These are phyloP conservation scores for Corymbia maculata DNA, from an alignment of 345 rosid species.

Conservation along the genomic window DNA sequence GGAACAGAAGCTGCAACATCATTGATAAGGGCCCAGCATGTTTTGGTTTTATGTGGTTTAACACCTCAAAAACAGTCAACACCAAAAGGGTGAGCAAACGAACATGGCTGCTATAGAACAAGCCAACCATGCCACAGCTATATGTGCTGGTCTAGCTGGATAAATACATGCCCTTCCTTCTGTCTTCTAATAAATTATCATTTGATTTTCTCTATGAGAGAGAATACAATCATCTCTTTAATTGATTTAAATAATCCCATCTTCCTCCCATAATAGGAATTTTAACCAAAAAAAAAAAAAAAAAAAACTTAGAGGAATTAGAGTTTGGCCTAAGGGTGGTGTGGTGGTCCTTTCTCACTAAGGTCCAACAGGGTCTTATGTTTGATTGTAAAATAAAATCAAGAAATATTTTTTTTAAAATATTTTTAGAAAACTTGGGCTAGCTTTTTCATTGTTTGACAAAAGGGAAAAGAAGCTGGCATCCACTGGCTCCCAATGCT, in stretches of 20 bases:
- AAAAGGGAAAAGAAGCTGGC: neutral
- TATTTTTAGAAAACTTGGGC: neutral
- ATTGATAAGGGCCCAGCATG: neutral
- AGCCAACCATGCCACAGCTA: neutral
- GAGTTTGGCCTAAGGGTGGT: neutral
- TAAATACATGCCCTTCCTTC: neutral
- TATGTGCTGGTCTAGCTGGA: neutral
- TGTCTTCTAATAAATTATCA: neutral
- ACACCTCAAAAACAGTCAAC: neutral
- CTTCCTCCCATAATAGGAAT: neutral
- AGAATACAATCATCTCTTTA: neutral
- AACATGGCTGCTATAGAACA: neutral
- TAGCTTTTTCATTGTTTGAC: neutral
- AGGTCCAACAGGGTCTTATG: neutral
- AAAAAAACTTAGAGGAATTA: neutral
- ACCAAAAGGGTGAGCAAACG: neutral
- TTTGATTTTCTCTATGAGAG: neutral
- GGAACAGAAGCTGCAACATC: neutral
- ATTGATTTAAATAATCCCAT: neutral
- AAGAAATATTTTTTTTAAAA: too few relatives aligned
- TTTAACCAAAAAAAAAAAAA: neutral
- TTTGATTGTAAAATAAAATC: neutral
- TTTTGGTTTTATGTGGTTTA: neutral
- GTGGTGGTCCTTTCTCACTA: neutral
- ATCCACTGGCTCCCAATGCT: neutral